phyloP scores from a whole-genome alignment of 1,284 basidiomycete species.

The Irpex sp. region DNA sequence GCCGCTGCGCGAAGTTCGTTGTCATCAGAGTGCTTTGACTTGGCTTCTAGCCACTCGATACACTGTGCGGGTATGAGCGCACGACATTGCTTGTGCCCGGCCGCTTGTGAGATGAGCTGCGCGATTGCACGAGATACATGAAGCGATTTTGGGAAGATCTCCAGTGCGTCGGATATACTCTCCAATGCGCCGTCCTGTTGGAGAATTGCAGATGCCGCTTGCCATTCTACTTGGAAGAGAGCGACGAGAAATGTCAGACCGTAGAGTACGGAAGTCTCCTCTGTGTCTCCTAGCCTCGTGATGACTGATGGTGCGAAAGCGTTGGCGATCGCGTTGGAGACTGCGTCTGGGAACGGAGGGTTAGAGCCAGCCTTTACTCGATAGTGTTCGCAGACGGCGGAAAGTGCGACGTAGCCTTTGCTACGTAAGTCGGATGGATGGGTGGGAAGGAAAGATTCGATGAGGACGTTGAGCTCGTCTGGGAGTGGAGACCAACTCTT shows the following conservation, averaged over 20 bases:
- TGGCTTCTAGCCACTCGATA: slow-evolving; percentile 58
- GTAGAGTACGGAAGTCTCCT: slow-evolving; percentile 45
- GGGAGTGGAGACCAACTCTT: slow-evolving; percentile 36
- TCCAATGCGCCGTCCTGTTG: slow-evolving; percentile 58
- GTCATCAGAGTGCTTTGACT: slow-evolving; percentile 47
- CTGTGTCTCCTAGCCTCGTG: slow-evolving; percentile 48
- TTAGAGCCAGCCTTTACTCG: slow-evolving; percentile 32
- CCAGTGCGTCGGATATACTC: slow-evolving; percentile 59
- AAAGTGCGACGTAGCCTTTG: slow-evolving; percentile 64
- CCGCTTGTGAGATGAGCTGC: slow-evolving; percentile 69
- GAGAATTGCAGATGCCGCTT: slow-evolving; percentile 60
- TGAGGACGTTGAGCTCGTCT: slow-evolving; percentile 52
- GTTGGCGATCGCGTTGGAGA: slow-evolving; percentile 43
- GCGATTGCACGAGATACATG: slow-evolving; percentile 52
- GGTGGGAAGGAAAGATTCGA: slow-evolving; percentile 52
- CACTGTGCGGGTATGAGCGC: slow-evolving; percentile 52
- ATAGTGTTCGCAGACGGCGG: slow-evolving; percentile 59
- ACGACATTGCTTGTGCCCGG: slow-evolving; percentile 70
- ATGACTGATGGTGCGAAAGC: slow-evolving; percentile 46
- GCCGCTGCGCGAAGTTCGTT: slow-evolving; percentile 54
- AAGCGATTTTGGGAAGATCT: slow-evolving; percentile 49
- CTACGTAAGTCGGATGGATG: slow-evolving; percentile 44
- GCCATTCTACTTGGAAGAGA: slow-evolving; percentile 74
- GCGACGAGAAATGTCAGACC: slow-evolving; percentile 65
- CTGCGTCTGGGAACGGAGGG: slow-evolving; percentile 36